Base-by-base conservation (phyloP, 176 grass and related monocot genomes). In the Oryza meridionalis region DNA sequence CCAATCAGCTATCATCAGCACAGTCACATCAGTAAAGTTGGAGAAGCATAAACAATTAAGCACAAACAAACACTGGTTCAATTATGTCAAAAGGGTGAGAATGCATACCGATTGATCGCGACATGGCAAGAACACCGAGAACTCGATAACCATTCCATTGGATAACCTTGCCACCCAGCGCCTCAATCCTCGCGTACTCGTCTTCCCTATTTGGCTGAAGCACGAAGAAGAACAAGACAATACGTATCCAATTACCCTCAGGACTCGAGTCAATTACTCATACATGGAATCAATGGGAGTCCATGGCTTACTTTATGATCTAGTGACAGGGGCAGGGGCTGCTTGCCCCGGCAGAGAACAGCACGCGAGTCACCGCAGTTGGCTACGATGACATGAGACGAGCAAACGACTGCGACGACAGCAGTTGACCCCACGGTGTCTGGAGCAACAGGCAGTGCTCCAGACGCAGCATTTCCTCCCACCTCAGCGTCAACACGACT, bases 101-200 rank as follows among this genome's bases (percentile, higher is more conserved):
- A 70, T 40, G 42, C 9, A 4, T 90, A 97, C 95, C 95, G 33
- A 98, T 98, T 17, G 95, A 98, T 21, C 95, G 82, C 13, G 95
- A 98, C 95, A 95, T 98, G 14, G 95, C 95, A 82, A 98, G 95
- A 77, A 98, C 95, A 55, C 95, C 95, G 5, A 93, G 83, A 15
- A 98, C 95, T 26, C 95, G 88, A 24, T 88, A 83, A 0, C 91
- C 91, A 80, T 93, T 88, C 91, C 88, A 90, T n/a, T 86, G 88
- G 26, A 93, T 93, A 15, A 94, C 82, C 83, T 94, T 94, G 78
- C 92, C 92, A 6, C 86, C 86, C 9, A n/a, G 78, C 0, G 92
- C 88, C 19, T 94, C 88, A 42, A 91, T 94, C 83, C 92, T 88
- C 0, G 86, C 86, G 9, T 91, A 88, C 51, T 88, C 92, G 49